Evolutionary conservation across 441 rosid genomes (phyloP).

Genomic region (Rhodomyrtus psidioides): DNA sequence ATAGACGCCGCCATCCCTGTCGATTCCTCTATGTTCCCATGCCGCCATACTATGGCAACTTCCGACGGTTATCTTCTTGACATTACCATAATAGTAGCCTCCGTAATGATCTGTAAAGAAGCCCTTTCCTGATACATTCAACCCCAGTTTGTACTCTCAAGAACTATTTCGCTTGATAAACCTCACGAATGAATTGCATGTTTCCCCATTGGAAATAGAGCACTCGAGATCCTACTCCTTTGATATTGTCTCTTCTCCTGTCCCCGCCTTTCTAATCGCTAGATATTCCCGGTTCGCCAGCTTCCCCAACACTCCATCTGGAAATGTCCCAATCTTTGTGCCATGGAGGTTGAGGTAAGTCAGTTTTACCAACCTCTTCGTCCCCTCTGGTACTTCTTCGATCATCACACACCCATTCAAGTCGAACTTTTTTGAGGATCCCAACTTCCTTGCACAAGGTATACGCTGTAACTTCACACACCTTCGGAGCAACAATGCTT

Average conservation of each 20-base stretch:
- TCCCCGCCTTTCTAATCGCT: background rate
- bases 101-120: too few relatives aligned
- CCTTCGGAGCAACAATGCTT: rapidly evolving
- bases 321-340: rapidly evolving
- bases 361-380: background rate
- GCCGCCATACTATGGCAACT: too few relatives aligned
- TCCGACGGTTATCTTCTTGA: too few relatives aligned
- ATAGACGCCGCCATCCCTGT: too few relatives aligned
- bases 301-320: background rate
- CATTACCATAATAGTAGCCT: rapidly evolving
- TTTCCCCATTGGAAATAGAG: background rate
- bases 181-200: background rate
- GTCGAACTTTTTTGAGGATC: rapidly evolving
- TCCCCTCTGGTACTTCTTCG: background rate
- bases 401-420: rapidly evolving
- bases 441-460: background rate
- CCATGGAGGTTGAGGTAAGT: rapidly evolving
- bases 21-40: too few relatives aligned
- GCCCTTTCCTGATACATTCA: too few relatives aligned
- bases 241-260: too few relatives aligned
- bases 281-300: background rate
- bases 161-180: background rate
- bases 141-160: rapidly evolving
- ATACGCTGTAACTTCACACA: rapidly evolving
- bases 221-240: background rate